Percentiles rank a stretch among this genome's conserved stretches.
Conservation (phyloP, 495 filamentous ascomycete genomes). For the Aspergillus steynii region DNA sequence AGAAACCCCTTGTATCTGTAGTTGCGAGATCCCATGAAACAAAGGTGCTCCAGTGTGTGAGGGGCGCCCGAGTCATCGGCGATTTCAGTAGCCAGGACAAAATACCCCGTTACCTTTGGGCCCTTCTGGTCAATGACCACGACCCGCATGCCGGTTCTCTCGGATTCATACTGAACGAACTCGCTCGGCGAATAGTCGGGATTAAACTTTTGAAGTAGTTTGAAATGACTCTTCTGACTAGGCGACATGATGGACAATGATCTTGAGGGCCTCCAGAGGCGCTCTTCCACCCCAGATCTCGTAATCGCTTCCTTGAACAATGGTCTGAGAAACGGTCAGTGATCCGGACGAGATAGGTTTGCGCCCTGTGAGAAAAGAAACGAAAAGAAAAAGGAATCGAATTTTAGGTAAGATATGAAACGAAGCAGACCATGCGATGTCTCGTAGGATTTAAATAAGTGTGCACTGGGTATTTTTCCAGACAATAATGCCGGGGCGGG, state of each 20-base stretch:
- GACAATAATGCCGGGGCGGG: not conserved
- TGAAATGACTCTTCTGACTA: conserved; percentile 60
- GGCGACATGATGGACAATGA: conserved; percentile 42
- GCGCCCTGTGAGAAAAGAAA: not conserved
- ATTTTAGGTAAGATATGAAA: not conserved
- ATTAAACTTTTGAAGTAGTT: conserved; percentile 78
- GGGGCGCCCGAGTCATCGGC: conserved; percentile 95
- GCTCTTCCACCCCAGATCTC: conserved; percentile 12
- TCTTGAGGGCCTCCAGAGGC: conserved; percentile 13
- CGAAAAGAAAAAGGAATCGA: not conserved
- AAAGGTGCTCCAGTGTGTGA: conserved; percentile 93
- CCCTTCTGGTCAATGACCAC: conserved; percentile 89
- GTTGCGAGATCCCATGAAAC: conserved; percentile 96
- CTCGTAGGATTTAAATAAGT: not conserved
- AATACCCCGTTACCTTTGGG: conserved; percentile 92
- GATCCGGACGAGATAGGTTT: not conserved
- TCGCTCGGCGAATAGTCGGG: conserved; percentile 83
- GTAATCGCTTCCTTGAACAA: conserved; percentile 27
- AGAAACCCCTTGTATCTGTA: conserved; percentile 93
- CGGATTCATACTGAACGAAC: conserved; percentile 85
- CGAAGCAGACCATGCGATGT: no score
- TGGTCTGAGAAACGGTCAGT: conserved; percentile 14
- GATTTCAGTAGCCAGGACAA: conserved; percentile 95
- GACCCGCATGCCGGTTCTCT: conserved; percentile 89
- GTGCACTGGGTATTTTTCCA: not conserved